phyloP scores from a whole-genome alignment of 1,284 basidiomycete species.

The Termitomyces sp. region DNA sequence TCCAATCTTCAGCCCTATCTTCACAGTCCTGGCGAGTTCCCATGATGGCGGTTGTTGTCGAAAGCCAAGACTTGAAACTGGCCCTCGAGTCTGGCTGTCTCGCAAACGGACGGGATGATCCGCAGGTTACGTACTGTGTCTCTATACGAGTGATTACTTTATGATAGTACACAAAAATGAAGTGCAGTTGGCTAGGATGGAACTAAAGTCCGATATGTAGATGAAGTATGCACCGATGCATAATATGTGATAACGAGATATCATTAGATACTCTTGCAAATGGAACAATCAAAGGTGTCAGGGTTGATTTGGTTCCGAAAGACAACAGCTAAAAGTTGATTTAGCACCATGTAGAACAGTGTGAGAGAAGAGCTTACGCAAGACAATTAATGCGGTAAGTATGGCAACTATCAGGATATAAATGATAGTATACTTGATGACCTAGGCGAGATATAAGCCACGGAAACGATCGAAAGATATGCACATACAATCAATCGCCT shows the following conservation, averaged over 20 bases:
- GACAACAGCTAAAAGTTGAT: conserved; percentile 45
- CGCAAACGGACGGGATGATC: neutral
- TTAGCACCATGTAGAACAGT: neutral
- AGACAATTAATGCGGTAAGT: conserved; percentile 76
- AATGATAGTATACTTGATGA: conserved; percentile 79
- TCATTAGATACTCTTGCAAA: conserved; percentile 75
- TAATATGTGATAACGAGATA: conserved; percentile 26
- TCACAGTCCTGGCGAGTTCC: too few relatives aligned
- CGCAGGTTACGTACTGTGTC: conserved; percentile 14
- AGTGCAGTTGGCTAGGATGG: conserved; percentile 15
- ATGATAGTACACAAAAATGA: conserved; percentile 28
- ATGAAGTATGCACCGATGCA: conserved; percentile 19
- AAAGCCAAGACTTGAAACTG: too few relatives aligned
- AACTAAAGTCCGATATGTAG: conserved; percentile 20
- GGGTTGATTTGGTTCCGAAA: conserved; percentile 61
- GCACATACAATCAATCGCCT: conserved; percentile 81
- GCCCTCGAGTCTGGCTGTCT: neutral
- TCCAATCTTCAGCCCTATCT: too few relatives aligned
- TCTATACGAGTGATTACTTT: conserved; percentile 23
- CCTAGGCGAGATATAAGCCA: conserved; percentile 30
- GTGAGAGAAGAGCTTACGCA: conserved; percentile 43
- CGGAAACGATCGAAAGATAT: neutral
- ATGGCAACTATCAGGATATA: conserved; percentile 78
- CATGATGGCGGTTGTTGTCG: too few relatives aligned
- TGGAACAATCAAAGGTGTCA: conserved; percentile 52